Conservation (phyloP, 2,329 filamentous ascomycete genomes). For the Penicillium sp. region DNA sequence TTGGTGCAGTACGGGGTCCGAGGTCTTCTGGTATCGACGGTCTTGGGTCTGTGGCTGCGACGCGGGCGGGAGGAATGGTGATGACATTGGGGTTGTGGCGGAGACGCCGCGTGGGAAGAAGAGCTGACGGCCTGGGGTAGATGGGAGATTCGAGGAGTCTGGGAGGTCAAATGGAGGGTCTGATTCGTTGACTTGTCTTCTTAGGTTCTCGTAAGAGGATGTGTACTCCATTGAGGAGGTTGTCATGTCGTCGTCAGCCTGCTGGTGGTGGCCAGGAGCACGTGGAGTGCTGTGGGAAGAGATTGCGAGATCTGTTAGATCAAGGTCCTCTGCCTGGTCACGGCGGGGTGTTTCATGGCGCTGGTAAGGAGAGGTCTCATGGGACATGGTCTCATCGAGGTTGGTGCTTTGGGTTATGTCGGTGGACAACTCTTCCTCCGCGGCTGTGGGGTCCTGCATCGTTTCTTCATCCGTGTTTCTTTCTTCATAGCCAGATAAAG, state of each 20-base stretch:
- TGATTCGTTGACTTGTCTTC: slow-evolving; percentile 60
- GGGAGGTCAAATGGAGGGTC: slow-evolving; percentile 36
- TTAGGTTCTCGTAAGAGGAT: slow-evolving; percentile 74
- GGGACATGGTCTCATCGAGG: slow-evolving; percentile 38
- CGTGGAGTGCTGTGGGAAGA: slow-evolving; percentile 50
- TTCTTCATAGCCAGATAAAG: slow-evolving; percentile 91
- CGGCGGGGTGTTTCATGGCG: slow-evolving; percentile 27
- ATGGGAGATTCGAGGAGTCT: slow-evolving; percentile 34
- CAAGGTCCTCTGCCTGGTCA: slow-evolving; percentile 43
- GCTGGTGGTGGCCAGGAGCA: slow-evolving; percentile 31
- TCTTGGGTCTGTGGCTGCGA: slow-evolving; percentile 42
- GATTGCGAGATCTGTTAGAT: slow-evolving; percentile 44
- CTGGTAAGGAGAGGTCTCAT: slow-evolving; percentile 41
- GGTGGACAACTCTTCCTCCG: slow-evolving; percentile 56
- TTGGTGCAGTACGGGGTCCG: slow-evolving; percentile 79
- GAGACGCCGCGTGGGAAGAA: slow-evolving; percentile 46
- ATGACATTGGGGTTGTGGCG: slow-evolving; percentile 61
- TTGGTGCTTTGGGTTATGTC: slow-evolving; percentile 45
- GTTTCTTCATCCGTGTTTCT: slow-evolving; percentile 60
- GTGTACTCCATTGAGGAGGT: slow-evolving; percentile 55
- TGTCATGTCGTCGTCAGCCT: slow-evolving; percentile 37
- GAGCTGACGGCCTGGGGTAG: slow-evolving; percentile 35
- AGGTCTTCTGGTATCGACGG: slow-evolving; percentile 37
- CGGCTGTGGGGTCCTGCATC: slow-evolving; percentile 50
- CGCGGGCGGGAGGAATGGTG: slow-evolving; percentile 55